Conservation (phyloP, 345 rosid genomes). For the Heritiera fomes region DNA sequence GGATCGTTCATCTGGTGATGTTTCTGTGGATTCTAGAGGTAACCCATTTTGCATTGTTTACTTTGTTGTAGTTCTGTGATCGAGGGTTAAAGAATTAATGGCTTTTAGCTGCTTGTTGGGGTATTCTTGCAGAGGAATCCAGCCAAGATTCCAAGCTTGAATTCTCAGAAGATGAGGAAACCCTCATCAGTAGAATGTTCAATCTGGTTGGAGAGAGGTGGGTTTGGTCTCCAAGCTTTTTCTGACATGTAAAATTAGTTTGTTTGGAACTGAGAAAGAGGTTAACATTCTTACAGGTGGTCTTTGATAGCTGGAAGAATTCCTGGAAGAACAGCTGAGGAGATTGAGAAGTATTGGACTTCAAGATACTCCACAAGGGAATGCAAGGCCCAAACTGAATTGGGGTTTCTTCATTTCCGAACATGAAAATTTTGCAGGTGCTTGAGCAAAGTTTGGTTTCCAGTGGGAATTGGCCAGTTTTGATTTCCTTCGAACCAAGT, state of each 20-base stretch:
- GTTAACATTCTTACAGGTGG: slow-evolving; percentile 37
- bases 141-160: slow-evolving; percentile 39
- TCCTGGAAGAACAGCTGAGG: slow-evolving; percentile 60
- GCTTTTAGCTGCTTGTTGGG: slow-evolving; percentile 4
- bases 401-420: neutral
- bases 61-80: neutral
- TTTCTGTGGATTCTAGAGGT: slow-evolving; percentile 35
- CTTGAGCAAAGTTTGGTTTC: neutral
- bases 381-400: slow-evolving; percentile 1
- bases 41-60: neutral
- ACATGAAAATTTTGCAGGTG: slow-evolving; percentile 14
- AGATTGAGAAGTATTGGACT: slow-evolving; percentile 60
- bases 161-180: slow-evolving; percentile 57
- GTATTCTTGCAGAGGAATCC: slow-evolving; percentile 30
- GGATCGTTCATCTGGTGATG: slow-evolving; percentile 38
- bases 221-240: neutral
- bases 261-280: neutral
- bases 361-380: slow-evolving; percentile 40
- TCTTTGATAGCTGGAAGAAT: slow-evolving; percentile 58
- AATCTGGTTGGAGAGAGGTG: slow-evolving; percentile 60
- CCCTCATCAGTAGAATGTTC: slow-evolving; percentile 49
- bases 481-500: neutral
- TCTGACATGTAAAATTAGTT: neutral
- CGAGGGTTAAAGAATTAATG: neutral
- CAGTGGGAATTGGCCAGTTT: neutral